Evolutionary conservation across 2,329 filamentous ascomycete genomes (phyloP).

Genomic region (Rachicladosporium sp.): DNA sequence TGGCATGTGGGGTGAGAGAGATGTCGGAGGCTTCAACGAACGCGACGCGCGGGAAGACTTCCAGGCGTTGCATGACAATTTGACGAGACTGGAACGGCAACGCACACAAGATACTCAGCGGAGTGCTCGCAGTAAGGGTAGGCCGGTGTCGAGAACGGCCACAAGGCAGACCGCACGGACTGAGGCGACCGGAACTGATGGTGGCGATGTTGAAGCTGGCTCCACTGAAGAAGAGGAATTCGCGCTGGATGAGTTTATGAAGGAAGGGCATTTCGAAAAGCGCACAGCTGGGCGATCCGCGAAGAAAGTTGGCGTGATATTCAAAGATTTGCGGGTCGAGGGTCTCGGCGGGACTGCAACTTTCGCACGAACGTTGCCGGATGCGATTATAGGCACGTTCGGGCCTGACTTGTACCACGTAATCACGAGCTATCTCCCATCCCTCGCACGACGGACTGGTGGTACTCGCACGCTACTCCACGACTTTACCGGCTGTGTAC

Average conservation of each 20-base stretch:
- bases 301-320: slow-evolving; percentile 68
- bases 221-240: slow-evolving; percentile 49
- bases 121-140: slow-evolving; percentile 5
- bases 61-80: slow-evolving; percentile 43
- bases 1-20: slow-evolving; percentile 52
- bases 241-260: slow-evolving; percentile 57
- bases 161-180: slow-evolving; percentile 16
- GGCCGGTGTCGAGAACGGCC: slow-evolving; percentile 1
- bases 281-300: slow-evolving; percentile 53
- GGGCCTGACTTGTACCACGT: slow-evolving; percentile 65
- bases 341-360: slow-evolving; percentile 54
- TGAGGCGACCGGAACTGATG: slow-evolving; percentile 8
- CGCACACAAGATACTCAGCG: slow-evolving; percentile 20
- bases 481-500: slow-evolving; percentile 55
- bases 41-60: slow-evolving; percentile 47
- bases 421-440: slow-evolving; percentile 42
- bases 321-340: slow-evolving; percentile 63
- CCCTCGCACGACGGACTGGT: slow-evolving; percentile 36
- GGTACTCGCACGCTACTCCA: slow-evolving; percentile 47
- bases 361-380: slow-evolving; percentile 60
- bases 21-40: slow-evolving; percentile 42
- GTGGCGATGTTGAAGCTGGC: slow-evolving; percentile 30
- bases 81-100: slow-evolving; percentile 41
- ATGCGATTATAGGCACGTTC: slow-evolving; percentile 65
- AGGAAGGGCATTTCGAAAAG: slow-evolving; percentile 64